Base-by-base conservation (phyloP, 305 asterid genomes). In the Ajuga reptans region DNA sequence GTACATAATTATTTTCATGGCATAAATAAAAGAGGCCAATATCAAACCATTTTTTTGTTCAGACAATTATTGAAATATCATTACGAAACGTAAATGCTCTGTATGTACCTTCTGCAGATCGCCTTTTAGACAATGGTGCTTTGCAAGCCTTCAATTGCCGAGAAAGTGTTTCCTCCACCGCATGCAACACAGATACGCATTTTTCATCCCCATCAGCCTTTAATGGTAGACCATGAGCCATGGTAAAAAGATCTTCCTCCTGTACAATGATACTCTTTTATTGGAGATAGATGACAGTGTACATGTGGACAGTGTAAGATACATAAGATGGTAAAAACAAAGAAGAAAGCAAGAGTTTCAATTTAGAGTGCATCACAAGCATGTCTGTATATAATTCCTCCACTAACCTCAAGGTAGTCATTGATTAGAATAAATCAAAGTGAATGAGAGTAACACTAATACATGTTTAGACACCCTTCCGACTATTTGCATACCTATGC, bases 241-340 rank as follows among this genome's bases (percentile, higher is more conserved):
- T 91, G 33, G 85, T 86, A 72, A 93, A 91, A 63, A 93, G 85
- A 83, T 93, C 99, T 72, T 93, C 97, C 79, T 93, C 99, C 99
- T 93, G 86, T 55, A 71, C 41, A 68, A 29, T 17, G 50, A n/a
- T 61, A 54, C 59, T 61, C 34, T 33, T 55, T 64, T 52, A 60
- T 16, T 45, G 68, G 64, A 64, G n/a, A 67, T 39, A 65, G 43
- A 24, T 46, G 51, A 75, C 49, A 66, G 37, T 59, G 42, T 62
- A 41, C 5, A 70, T 4, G n/a, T 52, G 37, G 16, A 52, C 11
- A 68, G 53, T 17, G 64, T 39, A 56, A 47, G 74, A 72, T 52
- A 64, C 37, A 53, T 63, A 51, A 57, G 55, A 34, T 51, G 65
- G 45, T 63, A 29, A 64, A 51, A 47, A 53, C 21, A 75, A 43